These are phyloP conservation scores for Pseudonitzschia multiseries DNA, from an alignment of 108 stramenopile genomes.

Conservation along the genomic window DNA sequence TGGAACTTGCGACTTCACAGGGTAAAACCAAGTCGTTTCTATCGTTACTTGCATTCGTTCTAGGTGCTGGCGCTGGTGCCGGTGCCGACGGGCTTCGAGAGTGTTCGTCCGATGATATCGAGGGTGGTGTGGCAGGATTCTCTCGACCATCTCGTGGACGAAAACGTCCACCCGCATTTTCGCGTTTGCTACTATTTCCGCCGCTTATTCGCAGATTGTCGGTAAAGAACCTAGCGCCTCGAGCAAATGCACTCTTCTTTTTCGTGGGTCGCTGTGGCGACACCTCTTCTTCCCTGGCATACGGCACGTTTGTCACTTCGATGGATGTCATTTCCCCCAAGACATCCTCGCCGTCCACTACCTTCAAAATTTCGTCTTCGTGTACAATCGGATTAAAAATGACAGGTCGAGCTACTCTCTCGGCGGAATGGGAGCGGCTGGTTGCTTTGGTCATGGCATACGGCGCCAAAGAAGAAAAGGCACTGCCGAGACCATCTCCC, in stretches of 20 bases:
- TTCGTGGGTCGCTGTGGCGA: not conserved
- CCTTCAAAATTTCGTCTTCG: slow-evolving; percentile 18
- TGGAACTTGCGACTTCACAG: not conserved
- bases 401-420: not conserved
- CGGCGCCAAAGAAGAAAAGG: slow-evolving; percentile 26
- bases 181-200: not conserved
- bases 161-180: not conserved
- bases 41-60: not conserved
- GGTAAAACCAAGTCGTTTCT: not conserved
- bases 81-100: not conserved
- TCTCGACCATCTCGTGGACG: slow-evolving; percentile 24
- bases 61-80: not conserved
- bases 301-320: slow-evolving; percentile 29
- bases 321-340: slow-evolving; percentile 31
- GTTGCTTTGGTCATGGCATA: slow-evolving; percentile 20
- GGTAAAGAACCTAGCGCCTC: slow-evolving; percentile 28
- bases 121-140: slow-evolving; percentile 29
- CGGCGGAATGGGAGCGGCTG: slow-evolving; percentile 9
- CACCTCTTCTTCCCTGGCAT: slow-evolving; percentile 9
- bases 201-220: slow-evolving; percentile 24
- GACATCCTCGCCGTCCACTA: slow-evolving; percentile 11
- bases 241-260: slow-evolving; percentile 6
- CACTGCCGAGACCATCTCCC: slow-evolving; percentile 20
- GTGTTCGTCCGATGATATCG: slow-evolving; percentile 23
- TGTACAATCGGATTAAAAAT: slow-evolving; percentile 36